Evolutionary conservation across 2,329 filamentous ascomycete species (phyloP).

Genomic region (Geoglossum cookeanum): DNA sequence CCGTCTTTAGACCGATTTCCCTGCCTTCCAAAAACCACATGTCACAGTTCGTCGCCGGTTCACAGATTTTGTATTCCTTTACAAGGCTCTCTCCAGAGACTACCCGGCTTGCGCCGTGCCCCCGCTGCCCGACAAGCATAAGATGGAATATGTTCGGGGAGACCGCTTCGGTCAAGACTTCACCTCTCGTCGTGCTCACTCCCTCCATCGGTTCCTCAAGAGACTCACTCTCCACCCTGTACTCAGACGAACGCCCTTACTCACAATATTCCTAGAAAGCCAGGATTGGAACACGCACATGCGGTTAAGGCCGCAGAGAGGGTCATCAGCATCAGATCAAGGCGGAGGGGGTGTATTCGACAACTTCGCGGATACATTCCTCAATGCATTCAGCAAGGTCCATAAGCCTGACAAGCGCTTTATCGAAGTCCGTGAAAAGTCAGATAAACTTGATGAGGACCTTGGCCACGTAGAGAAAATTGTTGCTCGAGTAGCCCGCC

Average conservation of each 20-base stretch:
- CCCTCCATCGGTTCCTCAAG: slow-evolving; percentile 75
- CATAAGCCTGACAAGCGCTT: slow-evolving; percentile 92
- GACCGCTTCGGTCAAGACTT: slow-evolving; percentile 92
- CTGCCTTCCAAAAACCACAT: slow-evolving; percentile 68
- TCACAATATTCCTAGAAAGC: slow-evolving; percentile 82
- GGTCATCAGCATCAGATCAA: slow-evolving; percentile 30
- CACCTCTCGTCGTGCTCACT: slow-evolving; percentile 71
- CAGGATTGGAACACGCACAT: slow-evolving; percentile 95
- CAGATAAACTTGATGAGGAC: slow-evolving; percentile 88
- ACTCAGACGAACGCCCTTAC: slow-evolving; percentile 60
- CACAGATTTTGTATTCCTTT: slow-evolving; percentile 94
- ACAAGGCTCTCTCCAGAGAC: slow-evolving; percentile 71
- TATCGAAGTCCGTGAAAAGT: slow-evolving; percentile 79
- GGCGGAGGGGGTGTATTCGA: slow-evolving; percentile 63
- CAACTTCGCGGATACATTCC: slow-evolving; percentile 84
- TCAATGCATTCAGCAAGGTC: slow-evolving; percentile 93
- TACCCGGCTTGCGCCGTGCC: slow-evolving; percentile 86
- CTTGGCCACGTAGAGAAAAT: slow-evolving; percentile 87
- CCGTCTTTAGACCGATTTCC: slow-evolving; percentile 63
- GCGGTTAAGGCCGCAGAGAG: slow-evolving; percentile 53
- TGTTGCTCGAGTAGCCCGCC: slow-evolving; percentile 71
- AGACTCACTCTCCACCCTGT: slow-evolving; percentile 77
- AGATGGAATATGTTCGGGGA: slow-evolving; percentile 95
- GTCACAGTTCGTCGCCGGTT: slow-evolving; percentile 76
- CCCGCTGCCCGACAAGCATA: slow-evolving; percentile 92